Evolutionary conservation across 495 filamentous ascomycete genomes (phyloP).

Genomic region (Usnea hakonensis): DNA sequence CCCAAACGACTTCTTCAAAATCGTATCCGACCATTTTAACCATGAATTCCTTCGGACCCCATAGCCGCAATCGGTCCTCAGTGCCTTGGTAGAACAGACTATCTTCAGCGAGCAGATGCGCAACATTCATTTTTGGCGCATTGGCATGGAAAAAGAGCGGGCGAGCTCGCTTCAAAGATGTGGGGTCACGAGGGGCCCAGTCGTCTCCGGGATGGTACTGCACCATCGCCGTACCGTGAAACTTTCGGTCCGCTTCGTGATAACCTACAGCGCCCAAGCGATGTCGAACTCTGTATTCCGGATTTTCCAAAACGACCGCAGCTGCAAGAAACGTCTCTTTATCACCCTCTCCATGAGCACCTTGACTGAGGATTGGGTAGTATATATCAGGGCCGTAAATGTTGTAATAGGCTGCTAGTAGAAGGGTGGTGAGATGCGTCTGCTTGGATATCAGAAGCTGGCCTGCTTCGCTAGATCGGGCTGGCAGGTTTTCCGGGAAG

Average conservation of each 20-base stretch:
- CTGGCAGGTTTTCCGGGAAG: constrained; percentile 33
- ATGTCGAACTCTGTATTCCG: constrained; percentile 46
- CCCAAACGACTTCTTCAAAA: constrained; percentile 33
- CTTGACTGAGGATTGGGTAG: constrained; percentile 50
- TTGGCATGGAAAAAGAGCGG: constrained; percentile 31
- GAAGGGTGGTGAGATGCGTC: constrained; percentile 43
- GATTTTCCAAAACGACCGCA: constrained; percentile 41
- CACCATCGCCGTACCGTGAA: constrained; percentile 38
- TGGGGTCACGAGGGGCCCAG: not conserved
- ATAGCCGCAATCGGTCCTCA: constrained; percentile 26
- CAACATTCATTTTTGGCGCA: constrained; percentile 32
- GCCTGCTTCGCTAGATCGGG: constrained; percentile 48
- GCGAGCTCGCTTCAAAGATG: constrained; percentile 9
- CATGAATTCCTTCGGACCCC: constrained; percentile 39
- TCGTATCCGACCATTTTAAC: constrained; percentile 27
- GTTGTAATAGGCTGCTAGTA: constrained; percentile 59
- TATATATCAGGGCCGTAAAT: constrained; percentile 52
- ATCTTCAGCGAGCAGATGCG: constrained; percentile 19
- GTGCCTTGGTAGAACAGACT: constrained; percentile 24
- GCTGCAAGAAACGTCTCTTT: constrained; percentile 58
- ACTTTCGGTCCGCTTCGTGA: constrained; percentile 17
- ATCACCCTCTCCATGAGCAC: constrained; percentile 52
- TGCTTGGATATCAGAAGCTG: constrained; percentile 51
- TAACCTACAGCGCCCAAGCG: constrained; percentile 38
- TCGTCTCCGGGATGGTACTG: constrained; percentile 44